Percentiles rank a stretch among this genome's conserved stretches.
These are phyloP conservation scores for Elsinoe batatas DNA, from an alignment of 2,329 filamentous ascomycete species.

Conservation along the genomic window DNA sequence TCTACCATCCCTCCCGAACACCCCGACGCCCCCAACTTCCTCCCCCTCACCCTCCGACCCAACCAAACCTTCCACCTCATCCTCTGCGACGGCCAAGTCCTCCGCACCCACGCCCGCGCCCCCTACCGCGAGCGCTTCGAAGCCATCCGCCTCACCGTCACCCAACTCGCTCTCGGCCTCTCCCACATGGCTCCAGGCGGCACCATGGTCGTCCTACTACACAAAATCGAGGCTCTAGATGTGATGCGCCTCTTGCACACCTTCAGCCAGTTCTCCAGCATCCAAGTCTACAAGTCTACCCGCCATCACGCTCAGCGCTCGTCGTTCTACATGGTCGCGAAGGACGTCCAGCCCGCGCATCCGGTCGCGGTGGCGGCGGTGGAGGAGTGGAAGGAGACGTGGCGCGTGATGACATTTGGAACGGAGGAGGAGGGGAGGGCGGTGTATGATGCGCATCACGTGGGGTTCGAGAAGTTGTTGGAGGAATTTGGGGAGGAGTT, in stretches of 20 bases:
- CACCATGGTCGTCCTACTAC: conserved; percentile 43
- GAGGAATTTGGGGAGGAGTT: conserved; percentile 14
- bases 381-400: conserved; percentile 14
- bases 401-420: conserved; percentile 15
- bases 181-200: conserved; percentile 38
- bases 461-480: conserved; percentile 13
- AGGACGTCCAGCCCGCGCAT: conserved; percentile 13
- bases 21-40: conserved; percentile 17
- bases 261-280: conserved; percentile 17
- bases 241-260: conserved; percentile 13
- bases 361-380: conserved; percentile 8
- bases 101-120: conserved; percentile 24
- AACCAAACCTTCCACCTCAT: conserved; percentile 34
- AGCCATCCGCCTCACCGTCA: conserved; percentile 16
- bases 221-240: conserved; percentile 34
- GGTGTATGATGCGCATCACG: background rate
- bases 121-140: conserved; percentile 24
- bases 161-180: conserved; percentile 39
- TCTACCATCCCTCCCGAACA: conserved; percentile 17
- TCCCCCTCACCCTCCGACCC: conserved; percentile 16
- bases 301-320: conserved; percentile 17
- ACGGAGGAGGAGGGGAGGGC: conserved; percentile 10
- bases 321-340: conserved; percentile 21
- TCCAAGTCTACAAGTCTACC: conserved; percentile 20
- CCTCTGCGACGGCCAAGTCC: conserved; percentile 40